phyloP scores from a whole-genome alignment of 176 grass and related monocot species.

The Themeda triandra region DNA sequence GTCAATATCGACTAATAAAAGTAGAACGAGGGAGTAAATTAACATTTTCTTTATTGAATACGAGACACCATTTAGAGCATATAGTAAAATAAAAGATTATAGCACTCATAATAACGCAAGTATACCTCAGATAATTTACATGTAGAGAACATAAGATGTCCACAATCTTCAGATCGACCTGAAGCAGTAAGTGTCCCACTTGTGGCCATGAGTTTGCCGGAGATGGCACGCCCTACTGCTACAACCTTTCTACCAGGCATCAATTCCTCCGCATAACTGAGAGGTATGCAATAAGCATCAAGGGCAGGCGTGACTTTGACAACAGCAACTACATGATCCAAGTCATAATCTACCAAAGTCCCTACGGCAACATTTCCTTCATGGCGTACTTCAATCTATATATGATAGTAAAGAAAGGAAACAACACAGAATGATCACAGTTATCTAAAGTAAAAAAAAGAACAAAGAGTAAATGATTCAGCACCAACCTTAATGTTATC shows the following conservation, averaged over 20 bases:
- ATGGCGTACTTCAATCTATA: neutral
- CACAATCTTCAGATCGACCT: neutral
- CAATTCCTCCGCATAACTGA: neutral
- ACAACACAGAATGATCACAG: neutral
- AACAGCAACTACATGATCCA: neutral
- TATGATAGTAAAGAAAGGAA: neutral
- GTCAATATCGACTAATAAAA: neutral
- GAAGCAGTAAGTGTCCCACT: neutral
- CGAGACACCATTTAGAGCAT: neutral
- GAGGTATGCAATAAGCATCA: neutral
- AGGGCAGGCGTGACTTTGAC: neutral
- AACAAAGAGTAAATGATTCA: neutral
- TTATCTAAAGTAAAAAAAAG: neutral
- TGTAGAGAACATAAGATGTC: neutral
- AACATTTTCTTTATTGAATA: neutral
- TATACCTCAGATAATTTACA: slow-evolving; percentile 25
- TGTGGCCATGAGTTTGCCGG: slow-evolving; percentile 7
- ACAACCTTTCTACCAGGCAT: neutral
- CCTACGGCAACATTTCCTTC: neutral
- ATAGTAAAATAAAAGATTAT: neutral
- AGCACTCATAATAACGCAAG: neutral
- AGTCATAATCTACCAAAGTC: neutral
- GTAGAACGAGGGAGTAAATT: neutral
- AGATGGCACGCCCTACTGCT: neutral
- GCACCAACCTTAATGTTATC: neutral